Conservation (phyloP, 2,329 filamentous ascomycete genomes). For the Arthroderma sp. region DNA sequence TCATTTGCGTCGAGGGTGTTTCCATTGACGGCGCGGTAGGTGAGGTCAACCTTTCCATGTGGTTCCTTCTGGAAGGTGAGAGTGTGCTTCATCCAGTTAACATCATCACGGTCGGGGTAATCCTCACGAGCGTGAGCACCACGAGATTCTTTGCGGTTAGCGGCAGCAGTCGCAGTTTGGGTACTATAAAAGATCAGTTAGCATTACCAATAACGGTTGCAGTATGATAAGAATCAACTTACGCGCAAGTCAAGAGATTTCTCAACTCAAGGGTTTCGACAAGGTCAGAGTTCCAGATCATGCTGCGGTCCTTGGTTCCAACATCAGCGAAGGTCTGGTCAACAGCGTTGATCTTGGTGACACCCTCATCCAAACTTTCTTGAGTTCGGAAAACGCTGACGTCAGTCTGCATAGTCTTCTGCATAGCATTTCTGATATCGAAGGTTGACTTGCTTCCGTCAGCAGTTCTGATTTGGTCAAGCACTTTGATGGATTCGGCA, state of each 20-base stretch:
- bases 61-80: slow-evolving; percentile 89
- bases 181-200: slow-evolving; percentile 37
- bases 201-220: not conserved
- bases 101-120: slow-evolving; percentile 86
- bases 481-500: slow-evolving; percentile 69
- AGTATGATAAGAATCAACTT: slow-evolving; percentile 33
- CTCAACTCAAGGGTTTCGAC: slow-evolving; percentile 92
- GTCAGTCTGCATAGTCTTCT: slow-evolving; percentile 96
- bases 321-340: slow-evolving; percentile 69
- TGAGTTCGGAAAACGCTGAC: slow-evolving; percentile 95
- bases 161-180: slow-evolving; percentile 82
- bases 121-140: slow-evolving; percentile 96
- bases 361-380: slow-evolving; percentile 85
- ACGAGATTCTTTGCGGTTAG: slow-evolving; percentile 91
- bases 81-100: slow-evolving; percentile 99
- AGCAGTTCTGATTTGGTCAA: slow-evolving; percentile 75
- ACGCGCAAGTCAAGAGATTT: slow-evolving; percentile 93
- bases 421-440: slow-evolving; percentile 83
- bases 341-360: slow-evolving; percentile 72
- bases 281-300: slow-evolving; percentile 99
- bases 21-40: slow-evolving; percentile 70
- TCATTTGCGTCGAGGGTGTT: slow-evolving; percentile 86
- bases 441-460: slow-evolving; percentile 76
- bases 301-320: slow-evolving; percentile 93
- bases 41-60: slow-evolving; percentile 73